A percentile compares a stretch with the other conserved stretches of the same genome.
These are phyloP conservation scores for Ganoderma sinense DNA, from an alignment of 1,284 basidiomycete genomes.

Conservation along the genomic window DNA sequence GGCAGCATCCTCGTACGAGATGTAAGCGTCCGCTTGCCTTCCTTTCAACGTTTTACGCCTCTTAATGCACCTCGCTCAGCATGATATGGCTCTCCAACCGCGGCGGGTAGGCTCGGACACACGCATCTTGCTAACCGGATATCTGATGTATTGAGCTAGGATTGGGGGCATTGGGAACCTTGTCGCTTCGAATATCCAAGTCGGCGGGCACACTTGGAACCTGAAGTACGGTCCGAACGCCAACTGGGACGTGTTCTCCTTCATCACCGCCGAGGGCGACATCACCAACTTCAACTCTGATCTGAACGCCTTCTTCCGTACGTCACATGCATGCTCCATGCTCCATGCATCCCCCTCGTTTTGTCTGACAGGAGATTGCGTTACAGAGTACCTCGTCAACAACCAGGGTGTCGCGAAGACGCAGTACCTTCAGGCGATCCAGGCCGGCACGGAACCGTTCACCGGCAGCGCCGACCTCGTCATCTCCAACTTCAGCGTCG, in stretches of 20 bases:
- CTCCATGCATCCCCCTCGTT: background rate
- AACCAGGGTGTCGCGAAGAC: slow-evolving; percentile 38
- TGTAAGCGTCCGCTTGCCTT: slow-evolving; percentile 43
- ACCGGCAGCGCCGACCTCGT: slow-evolving; percentile 50
- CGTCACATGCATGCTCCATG: slow-evolving; percentile 22
- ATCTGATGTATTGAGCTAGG: slow-evolving; percentile 34
- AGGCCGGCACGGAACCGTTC: slow-evolving; percentile 79
- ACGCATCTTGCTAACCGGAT: background rate
- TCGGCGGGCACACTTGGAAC: slow-evolving; percentile 64
- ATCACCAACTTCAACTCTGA: slow-evolving; percentile 61
- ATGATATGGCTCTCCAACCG: slow-evolving; percentile 70
- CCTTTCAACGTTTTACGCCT: no score
- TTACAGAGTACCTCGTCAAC: slow-evolving; percentile 38
- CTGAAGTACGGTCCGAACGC: slow-evolving; percentile 62
- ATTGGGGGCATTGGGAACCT: slow-evolving; percentile 63
- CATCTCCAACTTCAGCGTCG: slow-evolving; percentile 38
- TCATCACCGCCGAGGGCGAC: slow-evolving; percentile 56
- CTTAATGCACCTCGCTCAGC: slow-evolving; percentile 37
- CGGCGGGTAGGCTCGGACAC: slow-evolving; percentile 53
- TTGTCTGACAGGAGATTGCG: background rate
- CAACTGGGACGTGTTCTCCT: slow-evolving; percentile 65
- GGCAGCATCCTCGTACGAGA: slow-evolving; percentile 58
- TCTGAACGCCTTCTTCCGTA: slow-evolving; percentile 64
- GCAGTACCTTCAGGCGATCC: slow-evolving; percentile 64
- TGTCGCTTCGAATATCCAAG: slow-evolving; percentile 48